Evolutionary conservation across 225 moss, liverwort and hornwort genomes (phyloP).

Genomic region (Neckera pumila): DNA sequence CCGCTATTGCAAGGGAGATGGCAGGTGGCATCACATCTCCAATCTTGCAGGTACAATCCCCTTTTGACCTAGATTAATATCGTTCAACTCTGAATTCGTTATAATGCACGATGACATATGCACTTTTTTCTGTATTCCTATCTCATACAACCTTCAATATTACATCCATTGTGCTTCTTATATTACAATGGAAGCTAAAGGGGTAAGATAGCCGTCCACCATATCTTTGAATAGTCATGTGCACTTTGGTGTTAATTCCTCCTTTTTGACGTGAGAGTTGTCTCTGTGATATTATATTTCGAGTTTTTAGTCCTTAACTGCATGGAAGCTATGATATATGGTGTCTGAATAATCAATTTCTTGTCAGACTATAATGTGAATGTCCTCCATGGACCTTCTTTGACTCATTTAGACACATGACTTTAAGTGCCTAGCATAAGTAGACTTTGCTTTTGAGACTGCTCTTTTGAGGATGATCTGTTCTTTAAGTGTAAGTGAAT

Average conservation of each 20-base stretch:
- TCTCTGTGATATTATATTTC: background rate
- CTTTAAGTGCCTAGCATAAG: background rate
- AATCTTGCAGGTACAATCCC: constrained; percentile 59
- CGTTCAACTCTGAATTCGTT: background rate
- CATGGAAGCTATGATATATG: background rate
- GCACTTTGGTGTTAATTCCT: background rate
- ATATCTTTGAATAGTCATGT: background rate
- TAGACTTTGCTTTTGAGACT: background rate
- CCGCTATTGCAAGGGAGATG: constrained; percentile 99
- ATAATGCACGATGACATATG: background rate
- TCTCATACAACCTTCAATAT: background rate
- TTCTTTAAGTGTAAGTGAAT: background rate
- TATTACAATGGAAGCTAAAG: background rate
- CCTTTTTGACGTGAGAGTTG: background rate
- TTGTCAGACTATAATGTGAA: background rate
- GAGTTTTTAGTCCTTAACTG: background rate
- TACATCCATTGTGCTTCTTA: background rate
- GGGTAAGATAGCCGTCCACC: background rate
- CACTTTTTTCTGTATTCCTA: background rate
- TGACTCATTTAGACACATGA: background rate
- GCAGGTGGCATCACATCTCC: constrained; percentile 98
- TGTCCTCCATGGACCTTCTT: background rate
- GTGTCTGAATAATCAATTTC: background rate
- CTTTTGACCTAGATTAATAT: background rate
- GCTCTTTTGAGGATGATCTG: background rate